A percentile compares a stretch with the other conserved stretches of the same genome.
phyloP scores from a whole-genome alignment of 2,329 filamentous ascomycete genomes.

The Penicillium digitatum region DNA sequence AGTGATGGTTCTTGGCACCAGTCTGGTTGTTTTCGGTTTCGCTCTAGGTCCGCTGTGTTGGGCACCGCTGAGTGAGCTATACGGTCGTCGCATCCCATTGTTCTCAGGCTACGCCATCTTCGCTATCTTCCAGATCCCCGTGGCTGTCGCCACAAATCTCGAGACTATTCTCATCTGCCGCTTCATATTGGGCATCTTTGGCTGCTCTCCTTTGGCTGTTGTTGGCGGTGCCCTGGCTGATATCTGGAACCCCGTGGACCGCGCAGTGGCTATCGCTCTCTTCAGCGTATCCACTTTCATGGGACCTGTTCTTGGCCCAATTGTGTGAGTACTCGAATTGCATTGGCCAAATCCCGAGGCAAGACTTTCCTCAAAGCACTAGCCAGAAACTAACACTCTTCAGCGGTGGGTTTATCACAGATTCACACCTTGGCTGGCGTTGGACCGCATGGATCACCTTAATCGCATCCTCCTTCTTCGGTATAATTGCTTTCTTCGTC shows the following conservation, averaged over 20 bases:
- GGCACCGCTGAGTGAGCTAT: slow-evolving; percentile 45
- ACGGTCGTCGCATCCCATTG: slow-evolving; percentile 48
- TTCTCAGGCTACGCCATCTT: slow-evolving; percentile 48
- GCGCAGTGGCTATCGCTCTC: slow-evolving; percentile 46
- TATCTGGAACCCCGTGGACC: slow-evolving; percentile 48
- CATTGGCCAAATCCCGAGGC: not conserved
- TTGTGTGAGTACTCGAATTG: slow-evolving; percentile 32
- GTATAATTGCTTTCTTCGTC: slow-evolving; percentile 42
- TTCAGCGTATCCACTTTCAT: slow-evolving; percentile 48
- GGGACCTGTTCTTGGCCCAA: slow-evolving; percentile 49
- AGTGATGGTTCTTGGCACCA: slow-evolving; percentile 50
- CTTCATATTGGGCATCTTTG: slow-evolving; percentile 52
- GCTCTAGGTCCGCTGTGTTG: slow-evolving; percentile 40
- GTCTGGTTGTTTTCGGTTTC: slow-evolving; percentile 48
- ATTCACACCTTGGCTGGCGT: slow-evolving; percentile 53
- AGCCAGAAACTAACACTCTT: not conserved
- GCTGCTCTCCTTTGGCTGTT: slow-evolving; percentile 49
- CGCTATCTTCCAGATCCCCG: slow-evolving; percentile 52
- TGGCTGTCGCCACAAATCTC: slow-evolving; percentile 51
- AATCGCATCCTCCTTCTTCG: slow-evolving; percentile 47
- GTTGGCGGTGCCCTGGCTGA: slow-evolving; percentile 50
- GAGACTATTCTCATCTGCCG: slow-evolving; percentile 52
- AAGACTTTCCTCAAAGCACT: not conserved
- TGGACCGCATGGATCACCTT: slow-evolving; percentile 57
- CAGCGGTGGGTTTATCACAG: slow-evolving; percentile 48